Evolutionary conservation across 225 moss, liverwort and hornwort genomes (phyloP).

Genomic region (Pseudisothecium myosuroides): DNA sequence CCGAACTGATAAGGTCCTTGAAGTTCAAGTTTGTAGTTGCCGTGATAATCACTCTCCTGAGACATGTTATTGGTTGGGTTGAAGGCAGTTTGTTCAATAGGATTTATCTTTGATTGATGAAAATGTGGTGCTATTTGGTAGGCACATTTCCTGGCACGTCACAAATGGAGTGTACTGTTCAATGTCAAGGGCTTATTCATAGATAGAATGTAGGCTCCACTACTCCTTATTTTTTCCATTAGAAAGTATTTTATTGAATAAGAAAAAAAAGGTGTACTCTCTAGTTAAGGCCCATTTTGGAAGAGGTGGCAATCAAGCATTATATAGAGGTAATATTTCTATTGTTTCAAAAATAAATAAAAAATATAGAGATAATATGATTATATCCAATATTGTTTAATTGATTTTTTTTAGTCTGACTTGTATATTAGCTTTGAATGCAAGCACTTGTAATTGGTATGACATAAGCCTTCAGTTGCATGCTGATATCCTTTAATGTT

Average conservation of each 20-base stretch:
- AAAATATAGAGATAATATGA: neutral
- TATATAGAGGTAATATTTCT: neutral
- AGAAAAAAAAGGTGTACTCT: neutral
- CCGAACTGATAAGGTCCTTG: neutral
- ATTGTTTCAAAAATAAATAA: no score
- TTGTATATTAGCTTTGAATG: no score
- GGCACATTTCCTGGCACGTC: rapidly evolving
- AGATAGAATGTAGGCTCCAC: neutral
- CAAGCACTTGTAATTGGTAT: no score
- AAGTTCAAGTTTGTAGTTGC: neutral
- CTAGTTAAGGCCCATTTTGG: neutral
- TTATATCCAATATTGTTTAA: neutral
- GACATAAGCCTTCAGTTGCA: no score
- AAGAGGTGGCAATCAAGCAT: neutral
- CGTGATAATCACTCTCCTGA: neutral
- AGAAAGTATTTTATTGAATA: neutral
- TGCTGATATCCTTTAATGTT: no score
- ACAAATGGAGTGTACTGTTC: neutral
- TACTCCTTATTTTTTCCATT: neutral
- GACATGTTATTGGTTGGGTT: neutral
- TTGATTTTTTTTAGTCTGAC: no score
- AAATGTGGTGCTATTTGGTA: neutral
- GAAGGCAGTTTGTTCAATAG: neutral
- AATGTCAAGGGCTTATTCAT: neutral
- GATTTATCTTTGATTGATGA: neutral